Evolutionary conservation across 164 flowering plant genomes (phyloP).

Genomic region (Vitis rupestris): DNA sequence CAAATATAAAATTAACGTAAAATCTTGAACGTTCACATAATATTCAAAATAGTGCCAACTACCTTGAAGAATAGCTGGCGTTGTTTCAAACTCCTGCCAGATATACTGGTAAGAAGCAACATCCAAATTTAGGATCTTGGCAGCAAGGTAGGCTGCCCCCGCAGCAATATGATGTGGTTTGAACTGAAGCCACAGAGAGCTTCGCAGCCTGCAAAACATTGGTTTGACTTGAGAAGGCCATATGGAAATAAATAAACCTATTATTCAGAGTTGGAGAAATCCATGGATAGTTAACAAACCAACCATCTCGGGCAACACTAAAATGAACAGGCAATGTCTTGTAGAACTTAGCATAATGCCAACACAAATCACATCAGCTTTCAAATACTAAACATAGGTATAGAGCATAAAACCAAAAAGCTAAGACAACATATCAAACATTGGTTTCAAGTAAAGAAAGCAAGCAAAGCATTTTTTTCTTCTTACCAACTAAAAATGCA

Average conservation of each 20-base stretch:
- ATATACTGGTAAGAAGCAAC: conserved; percentile 53
- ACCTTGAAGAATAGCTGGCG: conserved; percentile 83
- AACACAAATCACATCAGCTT: conserved; percentile 22
- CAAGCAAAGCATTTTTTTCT: conserved; percentile 17
- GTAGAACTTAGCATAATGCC: conserved; percentile 21
- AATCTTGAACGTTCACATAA: not conserved
- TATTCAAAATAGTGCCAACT: conserved; percentile 3
- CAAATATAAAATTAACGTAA: not conserved
- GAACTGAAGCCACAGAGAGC: conserved; percentile 73
- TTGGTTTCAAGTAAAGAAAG: conserved; percentile 10
- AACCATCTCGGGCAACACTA: conserved; percentile 30
- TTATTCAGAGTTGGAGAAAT: conserved; percentile 1
- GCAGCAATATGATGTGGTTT: conserved; percentile 72
- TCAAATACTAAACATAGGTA: conserved; percentile 5
- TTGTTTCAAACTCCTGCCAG: conserved; percentile 82
- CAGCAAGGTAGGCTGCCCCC: conserved; percentile 87
- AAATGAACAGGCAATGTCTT: conserved; percentile 16
- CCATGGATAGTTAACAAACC: conserved; percentile 20
- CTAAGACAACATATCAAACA: conserved; percentile 5
- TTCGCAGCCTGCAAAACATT: conserved; percentile 50
- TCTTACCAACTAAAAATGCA: conserved; percentile 52
- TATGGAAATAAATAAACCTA: not conserved
- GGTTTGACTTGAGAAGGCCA: not conserved
- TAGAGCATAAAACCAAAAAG: conserved; percentile 2
- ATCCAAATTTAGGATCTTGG: conserved; percentile 73